Base-by-base conservation (phyloP, 805 yeast genomes). In the Saccharomycopsis sp. region DNA sequence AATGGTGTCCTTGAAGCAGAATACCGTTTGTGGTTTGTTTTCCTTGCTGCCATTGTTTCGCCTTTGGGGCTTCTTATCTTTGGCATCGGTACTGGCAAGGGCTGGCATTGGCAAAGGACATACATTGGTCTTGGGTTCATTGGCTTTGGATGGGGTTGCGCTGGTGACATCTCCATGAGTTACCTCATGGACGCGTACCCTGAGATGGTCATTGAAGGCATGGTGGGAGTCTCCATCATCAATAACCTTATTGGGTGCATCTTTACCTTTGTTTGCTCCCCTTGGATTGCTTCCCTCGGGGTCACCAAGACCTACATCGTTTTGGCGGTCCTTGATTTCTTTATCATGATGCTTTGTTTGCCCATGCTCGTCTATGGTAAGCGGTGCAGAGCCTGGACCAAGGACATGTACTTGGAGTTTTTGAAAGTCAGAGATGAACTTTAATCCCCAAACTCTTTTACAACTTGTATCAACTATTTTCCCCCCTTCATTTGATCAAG, bases 151-250 rank as follows among this genome's bases (percentile, higher is more conserved):
- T 77, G 76, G 62, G 84, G 83, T 53, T 72, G 80, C 39, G 71
- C 80, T 10, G 84, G 84, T 53, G 86, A 80, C 54, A 73, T 77
- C 38, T 77, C 81, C 27, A 70, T 78, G 75, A 67, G 75, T 1
- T 77, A 77, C 44, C 61, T 75, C 46, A 76, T 77, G 81, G 80
- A 75, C 48, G 64, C 77, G 4, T 78, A 77, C 48, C 83, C 84
- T 1, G 83, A 75, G 34, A 71, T 77, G 70, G 75, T 77, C 41
- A 62, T 77, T 49, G 83, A 77, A 58, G 78, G 80, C 50, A 76
- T 78, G 82, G 76, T 76, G 19, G 81, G 83, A 42, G 81, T 79
- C 19, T 61, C 67, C 17, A 68, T 77, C 41, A 77, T 78, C 52
- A 77, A 77, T 57, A 78, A 78, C 57, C 63, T 71, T 45, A 67